These are phyloP conservation scores for Purpureocillium lavendulum DNA, from an alignment of 2,329 filamentous ascomycete genomes.

Conservation along the genomic window DNA sequence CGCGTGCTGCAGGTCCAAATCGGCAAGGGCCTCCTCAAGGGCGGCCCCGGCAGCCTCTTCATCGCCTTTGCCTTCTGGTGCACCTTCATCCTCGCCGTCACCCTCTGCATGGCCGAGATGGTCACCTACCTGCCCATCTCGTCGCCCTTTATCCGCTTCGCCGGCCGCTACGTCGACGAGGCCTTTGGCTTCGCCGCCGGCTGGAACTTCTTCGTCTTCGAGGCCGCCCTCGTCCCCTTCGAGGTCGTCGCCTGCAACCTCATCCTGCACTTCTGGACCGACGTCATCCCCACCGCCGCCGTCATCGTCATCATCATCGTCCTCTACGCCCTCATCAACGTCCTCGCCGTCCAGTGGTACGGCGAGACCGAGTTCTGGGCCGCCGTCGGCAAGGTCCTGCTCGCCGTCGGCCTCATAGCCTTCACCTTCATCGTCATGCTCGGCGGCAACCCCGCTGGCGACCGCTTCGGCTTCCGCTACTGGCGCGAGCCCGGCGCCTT, in stretches of 20 bases:
- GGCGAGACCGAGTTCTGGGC: slow-evolving; percentile 73
- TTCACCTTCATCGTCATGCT: slow-evolving; percentile 81
- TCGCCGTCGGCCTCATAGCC: slow-evolving; percentile 62
- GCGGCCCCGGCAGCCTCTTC: slow-evolving; percentile 50
- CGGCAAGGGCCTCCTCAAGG: slow-evolving; percentile 47
- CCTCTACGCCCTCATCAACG: slow-evolving; percentile 50
- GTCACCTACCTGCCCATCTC: slow-evolving; percentile 69
- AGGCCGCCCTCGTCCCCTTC: slow-evolving; percentile 59
- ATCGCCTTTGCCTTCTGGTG: slow-evolving; percentile 55
- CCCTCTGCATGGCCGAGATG: slow-evolving; percentile 63
- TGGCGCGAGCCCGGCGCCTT: slow-evolving; percentile 65
- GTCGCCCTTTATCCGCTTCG: slow-evolving; percentile 71
- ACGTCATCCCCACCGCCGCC: slow-evolving; percentile 48
- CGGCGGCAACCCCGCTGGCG: slow-evolving; percentile 66
- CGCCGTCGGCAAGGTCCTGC: slow-evolving; percentile 61
- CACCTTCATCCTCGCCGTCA: slow-evolving; percentile 51
- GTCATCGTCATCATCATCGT: slow-evolving; percentile 48
- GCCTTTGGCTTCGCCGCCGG: slow-evolving; percentile 66
- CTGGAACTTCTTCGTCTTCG: slow-evolving; percentile 68
- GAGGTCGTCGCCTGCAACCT: slow-evolving; percentile 59
- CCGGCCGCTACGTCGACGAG: slow-evolving; percentile 66
- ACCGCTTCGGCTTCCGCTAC: slow-evolving; percentile 63
- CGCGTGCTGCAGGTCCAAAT: slow-evolving; percentile 41
- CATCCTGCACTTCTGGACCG: slow-evolving; percentile 56
- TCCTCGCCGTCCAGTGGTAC: slow-evolving; percentile 67